These are phyloP conservation scores for Beta lomatogona DNA, from an alignment of 179 eudicot species.

Conservation along the genomic window DNA sequence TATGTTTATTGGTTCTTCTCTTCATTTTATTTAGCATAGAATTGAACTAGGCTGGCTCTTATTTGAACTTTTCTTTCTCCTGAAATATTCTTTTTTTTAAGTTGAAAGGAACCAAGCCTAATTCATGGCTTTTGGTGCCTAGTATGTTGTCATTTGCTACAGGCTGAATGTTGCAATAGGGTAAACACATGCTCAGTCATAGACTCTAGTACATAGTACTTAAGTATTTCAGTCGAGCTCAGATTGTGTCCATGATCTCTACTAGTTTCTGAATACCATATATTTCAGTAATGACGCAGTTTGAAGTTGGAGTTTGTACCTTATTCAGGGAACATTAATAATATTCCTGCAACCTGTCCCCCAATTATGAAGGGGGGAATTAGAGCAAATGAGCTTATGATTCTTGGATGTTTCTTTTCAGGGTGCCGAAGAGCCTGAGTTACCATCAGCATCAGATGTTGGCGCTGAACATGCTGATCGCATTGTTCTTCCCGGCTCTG, in stretches of 20 bases:
- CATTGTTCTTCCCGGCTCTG: constrained; percentile 40
- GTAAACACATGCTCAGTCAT: background rate
- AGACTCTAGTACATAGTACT: background rate
- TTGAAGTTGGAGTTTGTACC: background rate
- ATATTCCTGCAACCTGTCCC: background rate
- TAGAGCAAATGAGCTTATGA: constrained; percentile 8
- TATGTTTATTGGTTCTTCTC: background rate
- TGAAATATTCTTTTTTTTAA: background rate
- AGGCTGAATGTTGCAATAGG: background rate
- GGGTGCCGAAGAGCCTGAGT: constrained; percentile 60
- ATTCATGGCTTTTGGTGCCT: background rate
- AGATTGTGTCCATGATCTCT: background rate
- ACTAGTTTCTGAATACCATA: background rate
- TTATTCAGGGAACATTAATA: background rate
- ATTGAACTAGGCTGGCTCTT: background rate
- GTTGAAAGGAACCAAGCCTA: background rate
- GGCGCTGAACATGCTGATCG: constrained; percentile 50
- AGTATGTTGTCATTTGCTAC: background rate
- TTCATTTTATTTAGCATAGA: background rate
- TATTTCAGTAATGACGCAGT: background rate
- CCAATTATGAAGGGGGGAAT: background rate
- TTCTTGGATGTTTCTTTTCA: constrained; percentile 31
- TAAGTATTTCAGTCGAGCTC: background rate
- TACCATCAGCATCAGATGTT: constrained; percentile 43
- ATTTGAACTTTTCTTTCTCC: background rate